These are phyloP conservation scores for Rhodotorula paludigena DNA, from an alignment of 768 basidiomycete species.

Conservation along the genomic window DNA sequence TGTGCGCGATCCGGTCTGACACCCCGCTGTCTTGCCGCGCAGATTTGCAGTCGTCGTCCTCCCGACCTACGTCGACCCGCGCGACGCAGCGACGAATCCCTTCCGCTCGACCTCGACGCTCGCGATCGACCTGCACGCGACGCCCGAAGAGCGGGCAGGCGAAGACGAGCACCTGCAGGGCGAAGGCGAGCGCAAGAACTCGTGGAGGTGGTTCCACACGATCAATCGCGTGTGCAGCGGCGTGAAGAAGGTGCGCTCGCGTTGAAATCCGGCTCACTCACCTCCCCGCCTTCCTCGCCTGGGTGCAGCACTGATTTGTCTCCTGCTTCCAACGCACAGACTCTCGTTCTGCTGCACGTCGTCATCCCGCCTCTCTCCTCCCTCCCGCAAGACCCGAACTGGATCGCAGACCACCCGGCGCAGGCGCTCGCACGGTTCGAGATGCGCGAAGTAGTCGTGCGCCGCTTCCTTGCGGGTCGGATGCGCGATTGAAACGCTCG, in stretches of 20 bases:
- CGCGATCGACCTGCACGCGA: constrained; percentile 1
- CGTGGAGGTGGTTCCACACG: constrained; percentile 95
- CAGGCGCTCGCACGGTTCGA: constrained; percentile 66
- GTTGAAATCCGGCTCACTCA: too few relatives aligned
- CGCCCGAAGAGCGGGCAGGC: neutral
- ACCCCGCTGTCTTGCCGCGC: too few relatives aligned
- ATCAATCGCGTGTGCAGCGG: constrained; percentile 94
- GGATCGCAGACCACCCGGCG: constrained; percentile 59
- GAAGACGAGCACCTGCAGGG: constrained; percentile 23
- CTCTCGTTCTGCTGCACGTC: constrained; percentile 81
- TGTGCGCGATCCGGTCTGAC: too few relatives aligned
- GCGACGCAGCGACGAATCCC: constrained; percentile 63
- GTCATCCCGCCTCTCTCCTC: constrained; percentile 69
- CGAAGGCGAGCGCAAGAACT: constrained; percentile 49
- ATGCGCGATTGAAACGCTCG: constrained; percentile 56
- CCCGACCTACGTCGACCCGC: constrained; percentile 79
- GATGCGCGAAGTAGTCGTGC: constrained; percentile 73
- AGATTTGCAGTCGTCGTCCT: constrained; percentile 89
- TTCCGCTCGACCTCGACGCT: constrained; percentile 54
- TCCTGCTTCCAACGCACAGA: constrained; percentile 53
- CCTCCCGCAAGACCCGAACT: constrained; percentile 52
- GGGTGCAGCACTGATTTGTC: neutral
- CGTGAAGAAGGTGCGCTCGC: constrained; percentile 79
- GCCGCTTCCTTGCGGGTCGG: constrained; percentile 82
- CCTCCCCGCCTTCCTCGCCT: neutral